phyloP scores from a whole-genome alignment of 2,329 filamentous ascomycete genomes.

The Penicillium glabrum region DNA sequence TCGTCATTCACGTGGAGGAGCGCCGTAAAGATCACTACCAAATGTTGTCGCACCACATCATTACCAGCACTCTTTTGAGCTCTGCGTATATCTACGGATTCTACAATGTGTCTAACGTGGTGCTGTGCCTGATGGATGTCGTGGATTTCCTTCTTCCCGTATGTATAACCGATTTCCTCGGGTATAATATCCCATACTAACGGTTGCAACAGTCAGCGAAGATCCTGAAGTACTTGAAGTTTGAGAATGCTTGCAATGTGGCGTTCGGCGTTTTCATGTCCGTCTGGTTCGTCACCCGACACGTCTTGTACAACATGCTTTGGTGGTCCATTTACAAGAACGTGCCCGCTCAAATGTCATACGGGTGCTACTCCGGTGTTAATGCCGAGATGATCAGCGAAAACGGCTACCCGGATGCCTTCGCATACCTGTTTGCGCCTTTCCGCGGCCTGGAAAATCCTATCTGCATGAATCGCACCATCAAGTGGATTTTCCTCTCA shows the following conservation, averaged over 20 bases:
- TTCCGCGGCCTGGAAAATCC: conserved; percentile 69
- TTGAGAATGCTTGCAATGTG: conserved; percentile 72
- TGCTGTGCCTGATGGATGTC: conserved; percentile 89
- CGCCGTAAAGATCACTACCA: conserved; percentile 92
- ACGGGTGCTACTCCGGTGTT: conserved; percentile 68
- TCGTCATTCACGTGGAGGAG: conserved; percentile 93
- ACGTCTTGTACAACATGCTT: conserved; percentile 74
- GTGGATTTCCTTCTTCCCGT: conserved; percentile 87
- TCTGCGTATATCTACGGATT: conserved; percentile 84
- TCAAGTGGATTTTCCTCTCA: conserved; percentile 75
- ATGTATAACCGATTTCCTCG: conserved; percentile 34
- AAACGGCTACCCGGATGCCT: conserved; percentile 43
- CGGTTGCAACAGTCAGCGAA: conserved; percentile 68
- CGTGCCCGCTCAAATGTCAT: conserved; percentile 60
- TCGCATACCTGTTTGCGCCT: conserved; percentile 68
- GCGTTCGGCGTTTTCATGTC: conserved; percentile 84
- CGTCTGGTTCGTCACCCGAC: conserved; percentile 79
- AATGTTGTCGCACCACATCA: conserved; percentile 92
- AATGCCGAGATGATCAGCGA: conserved; percentile 35
- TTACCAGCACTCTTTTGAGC: conserved; percentile 79
- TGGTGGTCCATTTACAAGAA: conserved; percentile 80
- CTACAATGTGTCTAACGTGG: conserved; percentile 82
- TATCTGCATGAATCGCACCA: conserved; percentile 74
- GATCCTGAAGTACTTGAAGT: conserved; percentile 86
- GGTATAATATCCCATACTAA: not conserved